These are phyloP conservation scores for Candida xiaguanensis DNA, from an alignment of 805 yeast species.

Conservation along the genomic window DNA sequence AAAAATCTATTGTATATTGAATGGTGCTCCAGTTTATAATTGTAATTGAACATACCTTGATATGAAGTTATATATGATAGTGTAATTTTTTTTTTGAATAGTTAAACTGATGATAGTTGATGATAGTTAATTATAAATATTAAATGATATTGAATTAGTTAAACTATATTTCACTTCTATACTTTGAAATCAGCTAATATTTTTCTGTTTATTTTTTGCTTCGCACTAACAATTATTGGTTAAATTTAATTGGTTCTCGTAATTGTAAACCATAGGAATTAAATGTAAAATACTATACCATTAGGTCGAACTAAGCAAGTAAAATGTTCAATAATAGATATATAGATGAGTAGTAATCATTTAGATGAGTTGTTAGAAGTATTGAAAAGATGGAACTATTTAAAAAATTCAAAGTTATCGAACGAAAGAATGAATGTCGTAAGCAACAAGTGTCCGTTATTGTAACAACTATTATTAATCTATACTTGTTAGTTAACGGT, in stretches of 20 bases:
- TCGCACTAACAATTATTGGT: constrained; percentile 8
- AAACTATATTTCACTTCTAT: constrained; percentile 1
- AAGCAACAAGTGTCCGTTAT: too few relatives aligned
- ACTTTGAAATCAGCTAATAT: constrained; percentile 8
- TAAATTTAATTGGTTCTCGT: constrained; percentile 9
- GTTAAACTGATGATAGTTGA: not conserved
- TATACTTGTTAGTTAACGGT: too few relatives aligned
- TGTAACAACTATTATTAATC: too few relatives aligned
- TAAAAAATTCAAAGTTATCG: too few relatives aligned
- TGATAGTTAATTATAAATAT: not conserved
- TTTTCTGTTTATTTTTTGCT: constrained; percentile 8
- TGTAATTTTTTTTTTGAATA: not conserved
- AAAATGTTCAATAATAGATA: too few relatives aligned
- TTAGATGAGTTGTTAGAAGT: too few relatives aligned
- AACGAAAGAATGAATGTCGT: too few relatives aligned
- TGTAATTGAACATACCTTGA: not conserved
- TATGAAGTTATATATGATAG: not conserved
- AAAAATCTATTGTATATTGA: not conserved
- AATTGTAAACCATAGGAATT: not conserved
- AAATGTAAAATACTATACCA: not conserved
- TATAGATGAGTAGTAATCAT: too few relatives aligned
- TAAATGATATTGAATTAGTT: not conserved
- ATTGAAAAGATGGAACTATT: too few relatives aligned
- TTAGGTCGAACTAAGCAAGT: not conserved
- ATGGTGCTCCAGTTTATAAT: not conserved